A percentile compares a stretch with the other conserved stretches of the same genome.
These are phyloP conservation scores for Stachybotrys chartarum DNA, from an alignment of 2,329 filamentous ascomycete genomes.

Conservation along the genomic window DNA sequence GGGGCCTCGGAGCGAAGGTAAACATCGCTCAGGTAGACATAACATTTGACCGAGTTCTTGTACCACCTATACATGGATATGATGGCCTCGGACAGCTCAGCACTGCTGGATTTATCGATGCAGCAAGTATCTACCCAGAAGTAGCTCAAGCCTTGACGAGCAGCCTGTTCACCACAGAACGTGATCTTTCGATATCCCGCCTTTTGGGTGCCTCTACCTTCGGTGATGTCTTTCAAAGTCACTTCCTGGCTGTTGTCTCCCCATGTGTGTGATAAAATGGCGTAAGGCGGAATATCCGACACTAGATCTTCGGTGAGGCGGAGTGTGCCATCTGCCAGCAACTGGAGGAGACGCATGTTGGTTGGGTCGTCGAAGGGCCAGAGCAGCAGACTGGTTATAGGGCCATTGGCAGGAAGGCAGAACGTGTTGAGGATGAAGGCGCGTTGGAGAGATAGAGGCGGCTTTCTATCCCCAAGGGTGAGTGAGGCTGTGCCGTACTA, in stretches of 20 bases:
- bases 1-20: neutral
- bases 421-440: too few relatives aligned
- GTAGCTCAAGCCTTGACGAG: conserved; percentile 2
- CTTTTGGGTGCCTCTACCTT: conserved; percentile 3
- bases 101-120: conserved; percentile 7
- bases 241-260: conserved; percentile 9
- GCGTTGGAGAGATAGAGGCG: too few relatives aligned
- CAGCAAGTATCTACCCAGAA: conserved; percentile 13
- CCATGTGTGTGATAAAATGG: conserved; percentile 15
- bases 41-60: conserved; percentile 5
- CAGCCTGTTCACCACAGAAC: conserved; percentile 8
- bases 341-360: neutral
- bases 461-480: neutral
- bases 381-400: neutral
- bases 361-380: neutral
- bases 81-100: conserved; percentile 7
- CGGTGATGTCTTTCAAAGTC: conserved; percentile 5
- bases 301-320: neutral
- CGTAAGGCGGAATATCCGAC: conserved; percentile 9
- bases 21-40: conserved; percentile 10
- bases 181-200: conserved; percentile 5
- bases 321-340: neutral
- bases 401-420: neutral
- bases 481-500: neutral
- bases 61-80: conserved; percentile 13